These are phyloP conservation scores for Suillus lakei DNA, from an alignment of 768 basidiomycete genomes.

Conservation along the genomic window DNA sequence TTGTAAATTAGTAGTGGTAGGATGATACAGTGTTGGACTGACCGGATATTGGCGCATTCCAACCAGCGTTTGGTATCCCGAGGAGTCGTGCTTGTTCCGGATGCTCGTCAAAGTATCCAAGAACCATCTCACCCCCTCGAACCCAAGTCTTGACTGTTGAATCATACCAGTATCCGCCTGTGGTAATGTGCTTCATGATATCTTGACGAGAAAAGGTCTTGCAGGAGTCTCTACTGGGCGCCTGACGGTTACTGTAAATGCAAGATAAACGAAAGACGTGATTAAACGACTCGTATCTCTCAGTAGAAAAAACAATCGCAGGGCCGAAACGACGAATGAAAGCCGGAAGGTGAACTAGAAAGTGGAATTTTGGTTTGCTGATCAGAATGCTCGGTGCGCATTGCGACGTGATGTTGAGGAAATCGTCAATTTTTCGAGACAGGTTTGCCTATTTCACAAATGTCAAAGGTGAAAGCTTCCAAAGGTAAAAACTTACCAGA, in stretches of 20 bases:
- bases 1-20: background rate
- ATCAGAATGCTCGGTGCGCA: slow-evolving; percentile 31
- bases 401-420: slow-evolving; percentile 10
- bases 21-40: background rate
- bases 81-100: slow-evolving; percentile 1
- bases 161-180: slow-evolving; percentile 18
- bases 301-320: slow-evolving; percentile 31
- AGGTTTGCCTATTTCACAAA: slow-evolving; percentile 11
- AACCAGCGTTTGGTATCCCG: background rate
- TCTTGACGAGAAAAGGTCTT: slow-evolving; percentile 10
- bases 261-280: slow-evolving; percentile 28
- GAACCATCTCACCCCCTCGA: background rate
- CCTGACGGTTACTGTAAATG: slow-evolving; percentile 36
- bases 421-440: slow-evolving; percentile 25
- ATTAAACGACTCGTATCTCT: slow-evolving; percentile 33
- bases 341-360: slow-evolving; percentile 30
- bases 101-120: background rate
- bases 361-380: slow-evolving; percentile 35
- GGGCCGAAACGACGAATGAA: slow-evolving; percentile 34
- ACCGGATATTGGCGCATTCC: background rate
- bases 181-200: slow-evolving; percentile 15
- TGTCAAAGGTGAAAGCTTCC: too few species aligned
- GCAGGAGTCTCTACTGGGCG: slow-evolving; percentile 12
- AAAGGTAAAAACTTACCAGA: slow-evolving; percentile 31
- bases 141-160: background rate